A percentile compares a stretch with the other conserved stretches of the same genome.
These are phyloP conservation scores for Ambrosia artemisiifolia DNA, from an alignment of 129 eudicot genomes.

Conservation along the genomic window DNA sequence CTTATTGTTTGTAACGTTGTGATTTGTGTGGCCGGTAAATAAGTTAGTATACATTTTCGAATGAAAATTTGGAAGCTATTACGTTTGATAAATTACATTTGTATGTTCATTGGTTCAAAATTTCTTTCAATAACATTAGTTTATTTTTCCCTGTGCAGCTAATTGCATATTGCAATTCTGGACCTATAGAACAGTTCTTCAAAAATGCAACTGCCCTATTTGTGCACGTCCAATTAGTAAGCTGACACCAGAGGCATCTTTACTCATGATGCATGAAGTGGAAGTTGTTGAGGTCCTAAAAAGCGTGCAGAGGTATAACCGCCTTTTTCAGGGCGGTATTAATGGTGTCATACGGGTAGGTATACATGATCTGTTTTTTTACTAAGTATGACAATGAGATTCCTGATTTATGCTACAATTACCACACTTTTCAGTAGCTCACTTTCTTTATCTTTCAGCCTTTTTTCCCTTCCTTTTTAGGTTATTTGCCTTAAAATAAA, in stretches of 20 bases:
- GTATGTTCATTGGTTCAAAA: constrained; percentile 1
- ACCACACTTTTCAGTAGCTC: neutral
- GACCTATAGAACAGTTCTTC: constrained; percentile 37
- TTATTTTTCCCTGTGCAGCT: constrained; percentile 22
- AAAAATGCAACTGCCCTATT: constrained; percentile 42
- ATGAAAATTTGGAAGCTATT: neutral
- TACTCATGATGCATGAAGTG: constrained; percentile 21
- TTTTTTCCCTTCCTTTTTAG: neutral
- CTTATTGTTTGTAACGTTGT: constrained; percentile 8
- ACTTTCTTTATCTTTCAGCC: constrained; percentile 6
- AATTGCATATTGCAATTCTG: constrained; percentile 39
- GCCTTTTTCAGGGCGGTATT: constrained; percentile 42
- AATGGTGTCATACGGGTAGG: constrained; percentile 45
- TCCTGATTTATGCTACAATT: constrained; percentile 15
- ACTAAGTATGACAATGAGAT: neutral
- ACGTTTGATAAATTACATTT: neutral
- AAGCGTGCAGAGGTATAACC: constrained; percentile 40
- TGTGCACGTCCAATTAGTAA: constrained; percentile 37
- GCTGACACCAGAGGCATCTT: constrained; percentile 42
- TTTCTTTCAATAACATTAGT: neutral
- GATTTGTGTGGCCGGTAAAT: neutral
- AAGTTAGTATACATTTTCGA: neutral
- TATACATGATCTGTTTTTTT: constrained; percentile 19
- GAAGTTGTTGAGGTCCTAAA: constrained; percentile 37
- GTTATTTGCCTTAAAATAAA: constrained; percentile 3